Conservation (phyloP, 129 eudicot species). For the Silybum marianum region DNA sequence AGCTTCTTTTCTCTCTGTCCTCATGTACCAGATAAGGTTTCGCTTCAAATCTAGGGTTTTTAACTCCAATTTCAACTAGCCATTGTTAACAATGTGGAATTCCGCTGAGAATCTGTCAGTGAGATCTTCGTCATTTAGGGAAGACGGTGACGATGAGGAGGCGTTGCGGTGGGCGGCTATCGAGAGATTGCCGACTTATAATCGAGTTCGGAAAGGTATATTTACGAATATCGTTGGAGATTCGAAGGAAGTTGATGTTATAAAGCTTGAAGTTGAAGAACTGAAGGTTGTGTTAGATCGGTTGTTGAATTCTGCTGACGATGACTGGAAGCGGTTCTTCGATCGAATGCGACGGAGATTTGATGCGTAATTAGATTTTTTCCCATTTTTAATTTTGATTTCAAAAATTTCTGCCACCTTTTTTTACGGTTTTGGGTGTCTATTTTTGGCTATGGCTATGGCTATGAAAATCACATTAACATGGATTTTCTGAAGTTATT, state of each 20-base stretch:
- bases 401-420: neutral
- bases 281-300: constrained; percentile 68
- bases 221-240: constrained; percentile 76
- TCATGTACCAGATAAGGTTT: constrained; percentile 28
- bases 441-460: neutral
- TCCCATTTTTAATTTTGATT: neutral
- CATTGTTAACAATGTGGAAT: constrained; percentile 60
- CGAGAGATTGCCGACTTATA: constrained; percentile 86
- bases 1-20: constrained; percentile 17
- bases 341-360: constrained; percentile 77
- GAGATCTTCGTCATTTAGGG: constrained; percentile 79
- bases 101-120: constrained; percentile 66
- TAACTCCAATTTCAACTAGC: neutral
- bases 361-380: constrained; percentile 49
- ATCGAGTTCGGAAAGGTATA: constrained; percentile 78
- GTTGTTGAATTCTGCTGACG: constrained; percentile 61
- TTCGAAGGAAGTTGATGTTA: constrained; percentile 63
- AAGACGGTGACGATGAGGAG: constrained; percentile 85
- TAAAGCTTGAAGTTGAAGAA: constrained; percentile 53
- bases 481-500: neutral
- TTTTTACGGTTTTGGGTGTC: neutral
- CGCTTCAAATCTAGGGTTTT: constrained; percentile 36
- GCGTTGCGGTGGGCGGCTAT: constrained; percentile 96
- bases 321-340: constrained; percentile 76
- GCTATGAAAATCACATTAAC: neutral